Base-by-base conservation (phyloP, 768 basidiomycete genomes). In the Tremella yokohamensis region DNA sequence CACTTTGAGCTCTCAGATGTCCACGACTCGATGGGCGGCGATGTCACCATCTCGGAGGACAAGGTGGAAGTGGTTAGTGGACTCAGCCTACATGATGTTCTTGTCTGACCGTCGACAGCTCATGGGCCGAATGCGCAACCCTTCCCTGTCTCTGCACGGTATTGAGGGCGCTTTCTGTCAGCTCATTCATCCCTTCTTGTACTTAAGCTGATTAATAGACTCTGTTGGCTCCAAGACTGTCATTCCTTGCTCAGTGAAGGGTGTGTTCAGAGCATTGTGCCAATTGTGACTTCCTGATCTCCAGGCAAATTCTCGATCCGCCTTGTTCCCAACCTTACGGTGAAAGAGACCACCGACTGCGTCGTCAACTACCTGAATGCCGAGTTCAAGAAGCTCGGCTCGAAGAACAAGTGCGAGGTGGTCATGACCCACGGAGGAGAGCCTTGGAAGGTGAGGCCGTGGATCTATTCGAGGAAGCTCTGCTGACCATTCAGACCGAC, bases 261-360 rank as follows among this genome's bases (percentile, higher is more conserved):
- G 78, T 72, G 38, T 49, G 63, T 42, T 16, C 22, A 6, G 1
- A 9, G 26, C n/a, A 34, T 18, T 38, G 26, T 18, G 44, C 25
- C 11, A 12, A 34, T 52, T 40, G 13, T 11, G 15, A 20, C 20
- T 34, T n/a, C 20, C 16, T 20, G n/a, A 3, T 12, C 12, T 22
- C 88, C 9, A 37, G 92, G 92, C 44, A 96, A 96, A 78, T 98
- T 96, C 81, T 92, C 90, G 69, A 88, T 98, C 76, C 88, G 93
- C 81, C 87, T 76, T 25, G 92, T 96, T 0, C 91, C 93, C 7
- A 86, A 90, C 50, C 88, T 94, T 75, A 87, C 86, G 0, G 89
- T 91, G 1, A 87, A 86, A 7, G 76, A 76, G 13, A 83, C 93
- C 62, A 82, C 86, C 61, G 83, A 84, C 9, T 80, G 90, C 45